Conservation (phyloP, 805 yeast genomes). For the Starmerella roubikii region DNA sequence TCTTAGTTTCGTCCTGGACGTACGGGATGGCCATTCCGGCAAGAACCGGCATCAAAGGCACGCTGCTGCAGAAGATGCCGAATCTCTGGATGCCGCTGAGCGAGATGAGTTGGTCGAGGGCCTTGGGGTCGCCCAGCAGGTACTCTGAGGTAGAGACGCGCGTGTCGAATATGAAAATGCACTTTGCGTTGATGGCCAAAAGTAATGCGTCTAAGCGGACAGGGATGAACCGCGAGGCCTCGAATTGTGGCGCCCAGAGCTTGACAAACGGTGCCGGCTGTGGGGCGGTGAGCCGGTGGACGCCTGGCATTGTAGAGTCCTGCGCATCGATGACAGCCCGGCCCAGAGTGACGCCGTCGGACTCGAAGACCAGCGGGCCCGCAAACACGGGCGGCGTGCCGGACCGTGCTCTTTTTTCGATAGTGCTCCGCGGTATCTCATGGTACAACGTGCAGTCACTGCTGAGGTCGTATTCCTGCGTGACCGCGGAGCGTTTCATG, state of each 20-base stretch:
- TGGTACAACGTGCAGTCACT: not conserved
- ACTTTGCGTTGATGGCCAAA: slow-evolving; percentile 11
- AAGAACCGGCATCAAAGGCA: not conserved
- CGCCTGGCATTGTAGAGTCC: slow-evolving; percentile 17
- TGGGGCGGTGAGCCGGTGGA: slow-evolving; percentile 15
- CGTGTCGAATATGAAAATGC: slow-evolving; percentile 18
- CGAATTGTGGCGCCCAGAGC: slow-evolving; percentile 12
- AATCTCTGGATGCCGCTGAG: not conserved
- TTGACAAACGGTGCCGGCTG: slow-evolving; percentile 9
- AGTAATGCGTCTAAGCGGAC: slow-evolving; percentile 9
- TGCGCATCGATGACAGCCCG: slow-evolving; percentile 11
- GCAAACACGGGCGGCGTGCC: slow-evolving; percentile 10
- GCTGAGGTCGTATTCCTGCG: slow-evolving; percentile 1
- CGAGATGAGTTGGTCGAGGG: not conserved
- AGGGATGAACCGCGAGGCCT: slow-evolving; percentile 3
- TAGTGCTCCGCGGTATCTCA: not conserved
- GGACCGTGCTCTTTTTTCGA: slow-evolving; percentile 13
- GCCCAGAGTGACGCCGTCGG: slow-evolving; percentile 9
- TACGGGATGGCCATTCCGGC: slow-evolving; percentile 7
- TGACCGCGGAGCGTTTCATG: slow-evolving; percentile 11
- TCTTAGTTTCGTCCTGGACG: slow-evolving; percentile 20
- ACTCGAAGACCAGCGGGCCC: slow-evolving; percentile 15
- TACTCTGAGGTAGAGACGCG: slow-evolving; percentile 1
- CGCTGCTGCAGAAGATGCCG: slow-evolving; percentile 12
- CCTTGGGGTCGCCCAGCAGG: slow-evolving; percentile 1